These are phyloP conservation scores for Flaveria bidentis DNA, from an alignment of 129 eudicot species.

Conservation along the genomic window DNA sequence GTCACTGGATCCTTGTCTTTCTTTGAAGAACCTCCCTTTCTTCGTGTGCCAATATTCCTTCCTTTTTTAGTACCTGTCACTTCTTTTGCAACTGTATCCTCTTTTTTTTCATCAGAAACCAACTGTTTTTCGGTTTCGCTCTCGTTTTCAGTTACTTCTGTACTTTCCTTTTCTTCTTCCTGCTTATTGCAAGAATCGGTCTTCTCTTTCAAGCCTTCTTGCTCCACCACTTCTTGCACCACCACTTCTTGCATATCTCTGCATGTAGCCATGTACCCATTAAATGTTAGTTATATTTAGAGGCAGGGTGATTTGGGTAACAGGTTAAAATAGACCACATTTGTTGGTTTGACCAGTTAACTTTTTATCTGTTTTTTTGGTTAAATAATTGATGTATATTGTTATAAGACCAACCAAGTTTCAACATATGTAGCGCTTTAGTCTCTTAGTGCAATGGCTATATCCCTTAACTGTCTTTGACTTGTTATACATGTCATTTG, in stretches of 20 bases:
- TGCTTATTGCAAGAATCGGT: slow-evolving; percentile 30
- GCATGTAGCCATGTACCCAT: slow-evolving; percentile 35
- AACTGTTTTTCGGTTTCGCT: slow-evolving; percentile 17
- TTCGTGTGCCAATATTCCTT: slow-evolving; percentile 30
- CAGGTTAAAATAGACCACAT: background rate
- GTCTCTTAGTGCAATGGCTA: background rate
- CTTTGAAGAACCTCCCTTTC: slow-evolving; percentile 28
- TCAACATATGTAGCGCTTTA: background rate
- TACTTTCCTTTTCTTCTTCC: slow-evolving; percentile 39
- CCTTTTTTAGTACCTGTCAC: slow-evolving; percentile 31
- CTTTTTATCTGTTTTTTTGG: background rate
- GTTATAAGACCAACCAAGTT: background rate
- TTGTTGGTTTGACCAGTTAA: slow-evolving; percentile 1
- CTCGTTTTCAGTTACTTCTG: slow-evolving; percentile 36
- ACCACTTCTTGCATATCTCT: slow-evolving; percentile 44
- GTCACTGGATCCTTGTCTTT: slow-evolving; percentile 32
- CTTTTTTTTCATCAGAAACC: slow-evolving; percentile 36
- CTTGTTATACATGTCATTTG: background rate
- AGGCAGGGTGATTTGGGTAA: background rate
- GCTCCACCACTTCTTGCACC: slow-evolving; percentile 49
- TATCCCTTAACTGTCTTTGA: background rate
- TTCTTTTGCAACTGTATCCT: slow-evolving; percentile 16
- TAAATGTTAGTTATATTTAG: slow-evolving; percentile 20
- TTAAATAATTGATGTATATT: background rate
- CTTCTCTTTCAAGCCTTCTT: slow-evolving; percentile 41